phyloP scores from a whole-genome alignment of 495 filamentous ascomycete genomes.

The Talaromyces thailandensis region DNA sequence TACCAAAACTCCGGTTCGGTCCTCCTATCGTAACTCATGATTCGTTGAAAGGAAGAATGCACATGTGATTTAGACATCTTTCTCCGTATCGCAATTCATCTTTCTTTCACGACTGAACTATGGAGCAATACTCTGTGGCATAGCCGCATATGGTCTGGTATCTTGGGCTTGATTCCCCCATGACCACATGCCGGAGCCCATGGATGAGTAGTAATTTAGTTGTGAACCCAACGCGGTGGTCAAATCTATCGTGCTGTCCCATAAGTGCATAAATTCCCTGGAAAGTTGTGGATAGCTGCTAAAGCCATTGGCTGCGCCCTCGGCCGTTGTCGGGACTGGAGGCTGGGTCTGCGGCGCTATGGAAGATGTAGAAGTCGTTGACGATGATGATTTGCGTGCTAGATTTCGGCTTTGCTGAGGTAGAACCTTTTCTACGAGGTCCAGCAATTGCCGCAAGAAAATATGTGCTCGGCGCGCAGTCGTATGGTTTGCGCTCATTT shows the following conservation, averaged over 20 bases:
- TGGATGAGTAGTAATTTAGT: background rate
- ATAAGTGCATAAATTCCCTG: conserved; percentile 6
- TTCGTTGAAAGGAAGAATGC: background rate
- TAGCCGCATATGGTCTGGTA: background rate
- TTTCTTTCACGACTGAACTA: background rate
- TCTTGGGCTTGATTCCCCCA: conserved; percentile 1
- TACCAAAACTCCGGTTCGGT: background rate
- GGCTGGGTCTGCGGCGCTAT: background rate
- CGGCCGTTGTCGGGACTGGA: background rate
- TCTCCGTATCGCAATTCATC: background rate
- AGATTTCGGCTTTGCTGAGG: background rate
- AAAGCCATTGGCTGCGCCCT: background rate
- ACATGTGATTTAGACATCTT: background rate
- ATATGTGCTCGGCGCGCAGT: conserved; percentile 4
- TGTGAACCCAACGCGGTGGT: conserved; percentile 2
- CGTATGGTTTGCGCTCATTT: conserved; percentile 7
- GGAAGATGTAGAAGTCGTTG: background rate
- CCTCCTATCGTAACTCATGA: background rate
- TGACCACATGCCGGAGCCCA: conserved; percentile 6
- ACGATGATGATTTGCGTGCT: background rate
- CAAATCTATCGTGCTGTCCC: conserved; percentile 2
- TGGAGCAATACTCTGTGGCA: background rate
- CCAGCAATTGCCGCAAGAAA: conserved; percentile 3
- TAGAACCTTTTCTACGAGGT: background rate
- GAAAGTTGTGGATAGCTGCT: background rate